Evolutionary conservation across 2,329 filamentous ascomycete species (phyloP).

Genomic region (Talaromyces sp.): DNA sequence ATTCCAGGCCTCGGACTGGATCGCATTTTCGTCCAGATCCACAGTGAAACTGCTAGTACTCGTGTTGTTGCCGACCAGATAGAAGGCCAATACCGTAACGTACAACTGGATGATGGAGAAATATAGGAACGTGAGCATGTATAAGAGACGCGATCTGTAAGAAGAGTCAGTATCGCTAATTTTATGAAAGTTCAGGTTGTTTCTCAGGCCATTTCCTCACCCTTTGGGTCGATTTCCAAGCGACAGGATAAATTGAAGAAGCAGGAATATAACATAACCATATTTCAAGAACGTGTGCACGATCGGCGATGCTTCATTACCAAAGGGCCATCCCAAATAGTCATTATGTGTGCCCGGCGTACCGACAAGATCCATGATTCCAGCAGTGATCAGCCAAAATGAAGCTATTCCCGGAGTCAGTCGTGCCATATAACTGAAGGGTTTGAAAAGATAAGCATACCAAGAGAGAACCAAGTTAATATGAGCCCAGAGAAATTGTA

Average conservation of each 20-base stretch:
- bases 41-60: constrained; percentile 75
- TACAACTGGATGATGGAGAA: constrained; percentile 76
- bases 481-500: constrained; percentile 12
- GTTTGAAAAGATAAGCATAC: constrained; percentile 1
- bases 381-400: constrained; percentile 93
- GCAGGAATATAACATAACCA: constrained; percentile 82
- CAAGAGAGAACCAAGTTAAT: constrained; percentile 12
- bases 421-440: neutral
- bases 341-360: constrained; percentile 58
- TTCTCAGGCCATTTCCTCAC: too few species aligned
- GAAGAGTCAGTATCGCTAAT: neutral
- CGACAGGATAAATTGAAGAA: constrained; percentile 91
- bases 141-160: constrained; percentile 72
- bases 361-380: constrained; percentile 96
- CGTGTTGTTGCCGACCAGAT: constrained; percentile 74
- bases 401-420: constrained; percentile 60
- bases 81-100: constrained; percentile 49
- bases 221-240: constrained; percentile 95
- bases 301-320: constrained; percentile 78
- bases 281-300: constrained; percentile 89
- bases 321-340: constrained; percentile 81
- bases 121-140: constrained; percentile 81
- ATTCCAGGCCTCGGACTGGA: constrained; percentile 50
- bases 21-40: constrained; percentile 50
- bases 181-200: neutral